Evolutionary conservation across 176 grass and related monocot genomes (phyloP).

Genomic region (Aegilops tauschii): DNA sequence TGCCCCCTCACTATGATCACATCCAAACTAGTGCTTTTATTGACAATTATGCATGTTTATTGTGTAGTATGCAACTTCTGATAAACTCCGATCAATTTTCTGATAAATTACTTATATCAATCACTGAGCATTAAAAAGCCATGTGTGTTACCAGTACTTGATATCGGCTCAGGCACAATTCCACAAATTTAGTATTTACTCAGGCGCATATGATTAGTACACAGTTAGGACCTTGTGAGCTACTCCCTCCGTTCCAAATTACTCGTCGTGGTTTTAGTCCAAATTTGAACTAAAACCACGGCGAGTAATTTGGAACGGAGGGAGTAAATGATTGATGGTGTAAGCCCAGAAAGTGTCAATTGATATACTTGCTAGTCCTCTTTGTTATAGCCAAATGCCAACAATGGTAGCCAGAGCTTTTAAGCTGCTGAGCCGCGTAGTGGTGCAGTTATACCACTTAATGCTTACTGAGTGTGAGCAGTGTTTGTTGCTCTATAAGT

Average conservation of each 20-base stretch:
- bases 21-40: slow-evolving; percentile 12
- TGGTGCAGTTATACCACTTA: neutral
- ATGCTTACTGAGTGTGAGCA: neutral
- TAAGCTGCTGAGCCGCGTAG: neutral
- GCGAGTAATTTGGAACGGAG: too few species aligned
- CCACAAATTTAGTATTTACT: neutral
- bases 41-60: neutral
- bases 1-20: neutral
- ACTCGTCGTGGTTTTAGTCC: too few species aligned
- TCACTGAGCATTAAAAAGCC: neutral
- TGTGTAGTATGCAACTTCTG: neutral
- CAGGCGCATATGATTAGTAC: neutral
- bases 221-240: neutral
- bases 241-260: neutral
- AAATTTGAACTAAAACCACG: too few species aligned
- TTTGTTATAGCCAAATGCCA: slow-evolving; percentile 12
- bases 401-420: neutral
- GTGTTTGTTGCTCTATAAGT: neutral
- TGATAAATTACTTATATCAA: neutral
- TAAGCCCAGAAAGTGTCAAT: neutral
- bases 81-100: neutral
- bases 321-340: neutral
- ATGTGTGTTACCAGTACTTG: neutral
- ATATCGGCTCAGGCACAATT: neutral
- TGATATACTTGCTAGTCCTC: neutral